Evolutionary conservation across 1,284 basidiomycete genomes (phyloP).

Genomic region (Grifola frondosa): DNA sequence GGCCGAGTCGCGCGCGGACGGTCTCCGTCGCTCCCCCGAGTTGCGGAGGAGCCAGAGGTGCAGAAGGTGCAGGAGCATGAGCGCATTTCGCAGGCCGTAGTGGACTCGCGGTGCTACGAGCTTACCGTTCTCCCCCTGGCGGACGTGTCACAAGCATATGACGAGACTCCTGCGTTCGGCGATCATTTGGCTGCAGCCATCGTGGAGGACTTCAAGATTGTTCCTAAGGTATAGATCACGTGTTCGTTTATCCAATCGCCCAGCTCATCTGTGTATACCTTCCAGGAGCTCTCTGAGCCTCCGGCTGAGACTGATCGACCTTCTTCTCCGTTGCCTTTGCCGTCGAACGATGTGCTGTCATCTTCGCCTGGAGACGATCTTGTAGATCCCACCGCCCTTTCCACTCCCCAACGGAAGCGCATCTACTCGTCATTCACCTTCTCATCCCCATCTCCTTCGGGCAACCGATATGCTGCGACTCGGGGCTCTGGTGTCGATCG

Average conservation of each 20-base stretch:
- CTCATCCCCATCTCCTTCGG: constrained; percentile 62
- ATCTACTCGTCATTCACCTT: constrained; percentile 77
- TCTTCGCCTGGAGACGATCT: constrained; percentile 2
- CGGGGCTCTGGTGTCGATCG: constrained; percentile 21
- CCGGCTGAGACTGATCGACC: constrained; percentile 9
- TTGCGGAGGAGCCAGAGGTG: constrained; percentile 42
- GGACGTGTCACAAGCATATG: constrained; percentile 59
- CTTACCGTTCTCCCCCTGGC: constrained; percentile 63
- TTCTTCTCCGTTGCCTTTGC: constrained; percentile 9
- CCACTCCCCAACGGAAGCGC: constrained; percentile 68
- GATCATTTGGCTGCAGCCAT: too few relatives aligned
- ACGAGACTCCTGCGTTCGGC: constrained; percentile 24
- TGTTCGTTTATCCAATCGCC: too few relatives aligned
- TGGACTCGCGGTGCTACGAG: constrained; percentile 61
- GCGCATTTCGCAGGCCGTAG: constrained; percentile 30
- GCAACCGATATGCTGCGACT: constrained; percentile 43
- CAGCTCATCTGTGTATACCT: not conserved
- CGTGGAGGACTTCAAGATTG: too few relatives aligned
- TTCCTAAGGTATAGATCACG: constrained; percentile 7
- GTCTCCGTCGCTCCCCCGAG: constrained; percentile 37
- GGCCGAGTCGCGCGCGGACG: constrained; percentile 19
- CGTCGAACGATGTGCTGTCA: constrained; percentile 4
- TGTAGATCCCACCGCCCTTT: constrained; percentile 37
- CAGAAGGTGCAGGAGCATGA: constrained; percentile 20
- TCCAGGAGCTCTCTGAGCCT: not conserved